phyloP scores from a whole-genome alignment of 2,329 filamentous ascomycete species.

The Penicillium sp. region DNA sequence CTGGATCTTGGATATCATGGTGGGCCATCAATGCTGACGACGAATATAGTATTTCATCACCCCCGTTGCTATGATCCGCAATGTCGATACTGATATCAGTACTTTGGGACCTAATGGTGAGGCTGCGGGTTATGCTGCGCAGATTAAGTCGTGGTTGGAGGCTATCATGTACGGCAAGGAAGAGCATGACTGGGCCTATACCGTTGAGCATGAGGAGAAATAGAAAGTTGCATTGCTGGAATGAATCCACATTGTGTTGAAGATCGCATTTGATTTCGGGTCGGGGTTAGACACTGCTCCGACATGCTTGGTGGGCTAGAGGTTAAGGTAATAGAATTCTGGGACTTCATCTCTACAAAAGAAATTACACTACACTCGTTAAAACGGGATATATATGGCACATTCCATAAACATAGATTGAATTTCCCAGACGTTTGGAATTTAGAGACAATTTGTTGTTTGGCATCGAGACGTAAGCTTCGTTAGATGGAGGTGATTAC shows the following conservation, averaged over 20 bases:
- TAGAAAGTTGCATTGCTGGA: constrained; percentile 9
- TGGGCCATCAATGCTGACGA: not conserved
- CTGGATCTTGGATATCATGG: not conserved
- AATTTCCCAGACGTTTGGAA: too few relatives aligned
- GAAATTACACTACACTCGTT: not conserved
- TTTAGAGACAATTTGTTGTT: too few relatives aligned
- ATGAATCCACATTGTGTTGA: not conserved
- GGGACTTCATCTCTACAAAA: not conserved
- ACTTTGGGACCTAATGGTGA: constrained; percentile 42
- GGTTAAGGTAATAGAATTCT: not conserved
- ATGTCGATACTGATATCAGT: constrained; percentile 63
- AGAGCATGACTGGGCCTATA: constrained; percentile 68
- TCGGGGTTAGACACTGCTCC: not conserved
- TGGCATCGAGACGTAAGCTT: too few relatives aligned
- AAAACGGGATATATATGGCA: not conserved
- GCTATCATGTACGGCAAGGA: constrained; percentile 75
- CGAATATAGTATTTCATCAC: constrained; percentile 65
- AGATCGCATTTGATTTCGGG: not conserved
- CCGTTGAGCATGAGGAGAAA: constrained; percentile 60
- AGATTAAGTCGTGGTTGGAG: constrained; percentile 66
- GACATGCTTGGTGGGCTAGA: not conserved
- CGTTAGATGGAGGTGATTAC: not conserved
- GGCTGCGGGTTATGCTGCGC: constrained; percentile 34
- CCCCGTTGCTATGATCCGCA: constrained; percentile 67
- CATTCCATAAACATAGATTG: too few relatives aligned